Percentiles rank a stretch among this genome's conserved stretches.
phyloP scores from a whole-genome alignment of 2,329 filamentous ascomycete species.

The Pseudocercospora musae region DNA sequence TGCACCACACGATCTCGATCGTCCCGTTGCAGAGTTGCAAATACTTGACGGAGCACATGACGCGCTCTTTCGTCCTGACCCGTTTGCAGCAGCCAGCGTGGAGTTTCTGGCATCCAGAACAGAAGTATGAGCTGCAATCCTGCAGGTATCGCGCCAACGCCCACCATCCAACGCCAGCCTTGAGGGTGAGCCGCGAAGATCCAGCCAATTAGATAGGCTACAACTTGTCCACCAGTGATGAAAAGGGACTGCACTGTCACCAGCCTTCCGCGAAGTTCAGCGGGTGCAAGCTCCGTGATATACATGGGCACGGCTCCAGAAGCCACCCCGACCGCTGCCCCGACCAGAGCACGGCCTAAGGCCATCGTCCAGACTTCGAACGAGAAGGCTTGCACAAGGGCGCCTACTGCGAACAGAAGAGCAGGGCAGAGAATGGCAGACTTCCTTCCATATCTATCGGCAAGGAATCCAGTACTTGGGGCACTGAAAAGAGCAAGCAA shows the following conservation, averaged over 20 bases:
- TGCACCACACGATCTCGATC: slow-evolving; percentile 51
- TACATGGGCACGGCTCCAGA: slow-evolving; percentile 75
- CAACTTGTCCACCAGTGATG: slow-evolving; percentile 82
- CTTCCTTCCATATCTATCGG: slow-evolving; percentile 48
- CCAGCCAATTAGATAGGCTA: slow-evolving; percentile 85
- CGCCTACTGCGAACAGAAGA: slow-evolving; percentile 65
- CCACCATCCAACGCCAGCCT: slow-evolving; percentile 91
- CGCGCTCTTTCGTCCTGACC: slow-evolving; percentile 62
- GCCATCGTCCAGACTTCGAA: slow-evolving; percentile 63
- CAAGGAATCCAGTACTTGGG: slow-evolving; percentile 39
- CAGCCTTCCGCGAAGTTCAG: slow-evolving; percentile 63
- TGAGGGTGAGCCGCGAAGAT: slow-evolving; percentile 56
- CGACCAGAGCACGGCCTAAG: slow-evolving; percentile 64
- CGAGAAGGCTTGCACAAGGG: slow-evolving; percentile 61
- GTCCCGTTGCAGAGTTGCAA: slow-evolving; percentile 13
- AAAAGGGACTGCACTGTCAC: slow-evolving; percentile 80
- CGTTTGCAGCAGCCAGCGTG: slow-evolving; percentile 76
- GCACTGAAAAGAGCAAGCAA: slow-evolving; percentile 57
- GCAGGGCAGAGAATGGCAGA: slow-evolving; percentile 55
- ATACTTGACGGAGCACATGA: slow-evolving; percentile 52
- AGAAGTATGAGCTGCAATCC: slow-evolving; percentile 67
- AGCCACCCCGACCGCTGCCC: slow-evolving; percentile 69
- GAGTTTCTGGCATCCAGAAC: slow-evolving; percentile 77
- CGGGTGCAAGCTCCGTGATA: slow-evolving; percentile 30
- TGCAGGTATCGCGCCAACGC: slow-evolving; percentile 75